Evolutionary conservation across 768 basidiomycete species (phyloP), one percentile per base, ranked within the genome.

Genomic region (Tremella mesenterica): DNA sequence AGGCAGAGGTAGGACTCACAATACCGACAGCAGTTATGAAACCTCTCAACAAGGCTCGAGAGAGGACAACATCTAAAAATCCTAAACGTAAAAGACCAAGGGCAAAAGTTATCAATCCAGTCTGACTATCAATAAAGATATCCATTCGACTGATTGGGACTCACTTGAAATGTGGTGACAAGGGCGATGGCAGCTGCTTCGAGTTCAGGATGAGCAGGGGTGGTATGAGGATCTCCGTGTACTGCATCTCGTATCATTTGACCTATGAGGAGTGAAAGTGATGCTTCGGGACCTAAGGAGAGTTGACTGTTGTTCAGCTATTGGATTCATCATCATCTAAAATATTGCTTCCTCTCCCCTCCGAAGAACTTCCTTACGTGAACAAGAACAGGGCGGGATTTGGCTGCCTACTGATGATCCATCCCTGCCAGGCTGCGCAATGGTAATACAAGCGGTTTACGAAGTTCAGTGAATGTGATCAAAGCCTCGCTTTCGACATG

Each of bases 31-130:
- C 88, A 1, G 84, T 83, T 41, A 93, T 81, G 68, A 93, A 92
- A 2, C 91, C 91, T 26, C 87, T 80, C 50, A 93, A 78, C 13
- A 93, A 78, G 3, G 90, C 88, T 48, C 89, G 83, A 63, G 87
- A 89, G 26, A 96, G 79, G 4, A 93, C 86, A 12, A 93, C 91
- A 69, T 96, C 92, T 49, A 93, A 81, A 73, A 93, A 93, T 1
- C 91, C 90, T 9, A 96, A 77, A 23, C 89, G 80, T 68, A 92
- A 84, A 63, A 93, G 81, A 2, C 92, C 92, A 27, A 95, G 78
- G 23, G 86, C 70, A 55, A 88, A 89, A 0, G 88, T 84, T 59
- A 95, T 85, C 28, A 92, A 61, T 33, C 90, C 90, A 60, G 84
- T 85, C 85, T 88, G 25, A 26, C n/a, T 20, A 26, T 49, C 52